These are phyloP conservation scores for Senna tora DNA, from an alignment of 306 rosid species.

Conservation along the genomic window DNA sequence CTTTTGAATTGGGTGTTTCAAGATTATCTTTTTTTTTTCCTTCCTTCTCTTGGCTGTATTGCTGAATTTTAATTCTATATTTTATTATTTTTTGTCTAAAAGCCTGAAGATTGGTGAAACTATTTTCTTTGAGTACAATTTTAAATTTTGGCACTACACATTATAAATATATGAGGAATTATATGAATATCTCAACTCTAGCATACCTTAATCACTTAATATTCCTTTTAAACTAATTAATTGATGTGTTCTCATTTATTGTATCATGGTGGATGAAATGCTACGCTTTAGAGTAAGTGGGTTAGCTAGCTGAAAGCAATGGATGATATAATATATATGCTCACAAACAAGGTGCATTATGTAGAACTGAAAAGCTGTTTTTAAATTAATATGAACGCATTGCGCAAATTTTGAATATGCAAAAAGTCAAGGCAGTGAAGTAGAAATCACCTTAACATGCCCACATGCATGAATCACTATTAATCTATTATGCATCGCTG, in stretches of 20 bases:
- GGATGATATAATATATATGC: not conserved
- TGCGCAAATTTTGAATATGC: conserved; percentile 29
- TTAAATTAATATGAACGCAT: conserved; percentile 23
- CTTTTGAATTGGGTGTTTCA: not conserved
- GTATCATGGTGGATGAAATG: conserved; percentile 27
- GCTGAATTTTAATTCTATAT: no score
- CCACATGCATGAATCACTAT: conserved; percentile 42
- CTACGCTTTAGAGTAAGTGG: conserved; percentile 34
- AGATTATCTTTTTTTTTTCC: no score
- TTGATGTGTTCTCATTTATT: not conserved
- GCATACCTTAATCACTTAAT: no score
- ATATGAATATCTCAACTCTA: no score
- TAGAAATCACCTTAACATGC: no score
- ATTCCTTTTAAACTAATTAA: not conserved
- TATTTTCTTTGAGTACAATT: no score
- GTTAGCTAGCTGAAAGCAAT: conserved; percentile 29
- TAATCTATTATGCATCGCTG: conserved; percentile 1
- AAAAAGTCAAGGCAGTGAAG: conserved; percentile 37
- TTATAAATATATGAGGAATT: no score
- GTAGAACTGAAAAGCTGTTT: conserved; percentile 21
- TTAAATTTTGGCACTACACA: no score
- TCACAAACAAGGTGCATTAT: not conserved
- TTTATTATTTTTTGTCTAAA: no score
- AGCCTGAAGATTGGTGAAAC: no score
- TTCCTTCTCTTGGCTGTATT: no score